Conservation (phyloP, 169 alveolate genomes). For the Cryptosporidium sp. region DNA sequence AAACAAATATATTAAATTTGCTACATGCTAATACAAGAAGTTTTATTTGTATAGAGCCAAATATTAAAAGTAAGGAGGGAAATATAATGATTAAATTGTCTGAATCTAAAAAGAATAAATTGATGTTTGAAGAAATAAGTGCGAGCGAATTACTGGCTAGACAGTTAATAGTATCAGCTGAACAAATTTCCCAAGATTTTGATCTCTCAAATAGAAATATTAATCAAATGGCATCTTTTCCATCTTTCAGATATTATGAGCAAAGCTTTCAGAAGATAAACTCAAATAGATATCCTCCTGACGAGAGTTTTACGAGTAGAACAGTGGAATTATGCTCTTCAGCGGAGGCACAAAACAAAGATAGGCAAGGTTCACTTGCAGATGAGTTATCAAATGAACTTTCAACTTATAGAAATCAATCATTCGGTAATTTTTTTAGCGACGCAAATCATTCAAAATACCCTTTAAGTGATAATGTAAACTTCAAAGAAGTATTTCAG, state of each 20-base stretch:
- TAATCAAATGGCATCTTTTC: not conserved
- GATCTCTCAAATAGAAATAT: constrained; percentile 12
- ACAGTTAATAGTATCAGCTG: constrained; percentile 35
- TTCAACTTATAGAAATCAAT: not conserved
- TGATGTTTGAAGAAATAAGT: constrained; percentile 59
- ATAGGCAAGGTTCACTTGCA: constrained; percentile 23
- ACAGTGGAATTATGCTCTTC: constrained; percentile 52
- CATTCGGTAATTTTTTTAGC: not conserved
- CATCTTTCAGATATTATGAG: constrained; percentile 4
- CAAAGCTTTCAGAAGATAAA: not conserved
- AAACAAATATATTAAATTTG: constrained; percentile 22
- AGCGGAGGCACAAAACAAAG: not conserved
- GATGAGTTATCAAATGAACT: constrained; percentile 26
- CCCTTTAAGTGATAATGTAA: not conserved
- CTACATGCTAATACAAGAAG: constrained; percentile 70
- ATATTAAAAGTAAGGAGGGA: not conserved
- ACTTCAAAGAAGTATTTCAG: not conserved
- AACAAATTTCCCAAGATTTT: constrained; percentile 51
- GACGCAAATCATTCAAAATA: not conserved
- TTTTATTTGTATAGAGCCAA: constrained; percentile 34
- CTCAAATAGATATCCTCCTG: not conserved
- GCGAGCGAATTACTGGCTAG: constrained; percentile 31
- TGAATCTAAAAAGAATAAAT: constrained; percentile 42
- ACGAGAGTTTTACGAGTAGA: constrained; percentile 52
- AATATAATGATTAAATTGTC: constrained; percentile 45